Percentiles rank a stretch among this genome's conserved stretches.
Evolutionary conservation across 2,329 filamentous ascomycete species (phyloP).

Genomic region (Aspergillus bombycis): DNA sequence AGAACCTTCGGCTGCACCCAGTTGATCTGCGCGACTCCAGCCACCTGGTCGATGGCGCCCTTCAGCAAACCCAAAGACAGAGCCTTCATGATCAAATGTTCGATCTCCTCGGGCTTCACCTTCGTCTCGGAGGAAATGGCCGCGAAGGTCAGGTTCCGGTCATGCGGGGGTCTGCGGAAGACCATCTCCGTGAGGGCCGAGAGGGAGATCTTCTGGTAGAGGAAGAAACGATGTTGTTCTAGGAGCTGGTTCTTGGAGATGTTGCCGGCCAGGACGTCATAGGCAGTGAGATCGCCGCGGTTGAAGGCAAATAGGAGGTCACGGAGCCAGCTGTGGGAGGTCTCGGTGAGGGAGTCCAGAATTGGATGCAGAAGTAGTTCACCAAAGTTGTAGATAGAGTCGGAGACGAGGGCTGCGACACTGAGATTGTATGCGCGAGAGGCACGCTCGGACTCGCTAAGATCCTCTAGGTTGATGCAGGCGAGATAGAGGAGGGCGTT

Average conservation of each 20-base stretch:
- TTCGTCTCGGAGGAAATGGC: conserved; percentile 92
- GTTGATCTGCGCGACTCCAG: conserved; percentile 89
- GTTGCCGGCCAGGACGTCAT: conserved; percentile 79
- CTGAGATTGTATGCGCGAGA: conserved; percentile 88
- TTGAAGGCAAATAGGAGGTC: conserved; percentile 98
- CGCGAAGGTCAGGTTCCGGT: conserved; percentile 89
- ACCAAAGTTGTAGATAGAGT: conserved; percentile 98
- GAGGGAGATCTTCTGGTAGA: conserved; percentile 98
- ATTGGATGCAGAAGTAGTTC: conserved; percentile 98
- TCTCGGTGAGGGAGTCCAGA: conserved; percentile 77
- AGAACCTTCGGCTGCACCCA: conserved; percentile 99
- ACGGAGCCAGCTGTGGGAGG: conserved; percentile 82
- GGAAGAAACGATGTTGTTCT: conserved; percentile 75
- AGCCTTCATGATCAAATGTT: conserved; percentile 99
- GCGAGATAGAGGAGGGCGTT: conserved; percentile 97
- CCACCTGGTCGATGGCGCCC: conserved; percentile 95
- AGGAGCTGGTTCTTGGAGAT: conserved; percentile 80
- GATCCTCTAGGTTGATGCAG: conserved; percentile 80
- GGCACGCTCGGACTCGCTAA: conserved; percentile 75
- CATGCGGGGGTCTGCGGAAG: conserved; percentile 92
- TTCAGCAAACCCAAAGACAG: conserved; percentile 85
- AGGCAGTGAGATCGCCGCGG: conserved; percentile 85
- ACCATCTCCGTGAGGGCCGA: conserved; percentile 93
- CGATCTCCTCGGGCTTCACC: conserved; percentile 86
- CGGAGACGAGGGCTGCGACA: conserved; percentile 88